These are phyloP conservation scores for Xylaria intraflava DNA, from an alignment of 495 filamentous ascomycete species.

Conservation along the genomic window DNA sequence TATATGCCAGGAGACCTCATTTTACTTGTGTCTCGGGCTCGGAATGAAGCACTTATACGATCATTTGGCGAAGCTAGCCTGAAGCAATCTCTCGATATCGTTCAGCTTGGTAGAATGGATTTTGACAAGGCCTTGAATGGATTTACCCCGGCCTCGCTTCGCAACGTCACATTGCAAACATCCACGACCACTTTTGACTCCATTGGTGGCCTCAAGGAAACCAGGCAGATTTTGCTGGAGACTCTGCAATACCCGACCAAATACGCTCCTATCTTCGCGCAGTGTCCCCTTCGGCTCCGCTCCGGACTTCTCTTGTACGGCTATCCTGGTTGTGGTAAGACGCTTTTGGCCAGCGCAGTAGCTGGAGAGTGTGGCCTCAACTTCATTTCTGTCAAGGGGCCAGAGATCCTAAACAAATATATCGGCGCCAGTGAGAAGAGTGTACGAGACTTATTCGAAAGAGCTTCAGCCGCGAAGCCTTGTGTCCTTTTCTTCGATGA, in stretches of 20 bases:
- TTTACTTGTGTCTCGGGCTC: conserved; percentile 75
- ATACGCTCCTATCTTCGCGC: conserved; percentile 95
- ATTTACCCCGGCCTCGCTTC: conserved; percentile 89
- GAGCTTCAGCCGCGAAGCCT: conserved; percentile 80
- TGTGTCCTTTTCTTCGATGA: conserved; percentile 98
- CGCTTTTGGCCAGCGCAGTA: conserved; percentile 84
- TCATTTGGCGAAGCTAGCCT: conserved; percentile 44
- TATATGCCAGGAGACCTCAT: conserved; percentile 96
- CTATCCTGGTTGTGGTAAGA: conserved; percentile 94
- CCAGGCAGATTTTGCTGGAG: conserved; percentile 80
- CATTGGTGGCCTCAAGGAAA: conserved; percentile 82
- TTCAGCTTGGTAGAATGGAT: conserved; percentile 62
- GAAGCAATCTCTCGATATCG: conserved; percentile 25
- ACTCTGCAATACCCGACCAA: conserved; percentile 96
- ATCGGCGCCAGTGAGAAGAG: conserved; percentile 94
- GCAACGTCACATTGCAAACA: conserved; percentile 86
- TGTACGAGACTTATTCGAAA: conserved; percentile 88
- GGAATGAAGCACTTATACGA: conserved; percentile 85
- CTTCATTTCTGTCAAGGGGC: conserved; percentile 96
- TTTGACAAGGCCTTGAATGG: conserved; percentile 79
- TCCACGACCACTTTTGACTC: conserved; percentile 82
- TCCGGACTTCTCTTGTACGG: conserved; percentile 91
- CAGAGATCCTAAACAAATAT: conserved; percentile 97
- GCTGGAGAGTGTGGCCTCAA: conserved; percentile 95
- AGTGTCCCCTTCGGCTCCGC: conserved; percentile 85